Percentiles rank a stretch among this genome's conserved stretches.
Evolutionary conservation across 2,329 filamentous ascomycete genomes (phyloP).

Genomic region (Cercospora nicotianae): DNA sequence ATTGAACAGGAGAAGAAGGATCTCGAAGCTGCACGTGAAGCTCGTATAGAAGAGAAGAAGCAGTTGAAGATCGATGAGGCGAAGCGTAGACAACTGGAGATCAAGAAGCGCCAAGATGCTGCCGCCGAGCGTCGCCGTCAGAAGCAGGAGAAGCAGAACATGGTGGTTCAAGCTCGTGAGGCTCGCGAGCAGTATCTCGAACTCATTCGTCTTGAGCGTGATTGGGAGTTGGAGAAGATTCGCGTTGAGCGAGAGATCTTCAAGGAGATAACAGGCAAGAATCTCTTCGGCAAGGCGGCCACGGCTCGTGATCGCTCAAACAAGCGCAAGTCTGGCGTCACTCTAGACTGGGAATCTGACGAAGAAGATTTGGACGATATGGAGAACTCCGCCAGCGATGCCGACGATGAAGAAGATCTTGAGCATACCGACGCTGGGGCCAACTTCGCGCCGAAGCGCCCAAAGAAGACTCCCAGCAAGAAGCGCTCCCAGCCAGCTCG

Average conservation of each 20-base stretch:
- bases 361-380: conserved; percentile 16
- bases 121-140: conserved; percentile 21
- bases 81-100: conserved; percentile 15
- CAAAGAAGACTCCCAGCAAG: conserved; percentile 12
- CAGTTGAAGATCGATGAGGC: conserved; percentile 16
- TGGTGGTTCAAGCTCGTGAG: conserved; percentile 12
- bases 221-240: conserved; percentile 25
- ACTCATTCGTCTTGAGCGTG: conserved; percentile 22
- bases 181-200: conserved; percentile 14
- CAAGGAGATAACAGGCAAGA: conserved; percentile 24
- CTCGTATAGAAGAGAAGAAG: conserved; percentile 22
- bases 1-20: conserved; percentile 20
- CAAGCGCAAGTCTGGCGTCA: conserved; percentile 14
- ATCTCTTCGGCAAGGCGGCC: conserved; percentile 13
- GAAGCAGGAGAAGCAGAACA: conserved; percentile 22
- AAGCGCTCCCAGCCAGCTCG: conserved; percentile 12
- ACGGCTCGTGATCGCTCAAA: background rate
- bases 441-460: conserved; percentile 3
- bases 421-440: conserved; percentile 1
- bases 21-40: conserved; percentile 26
- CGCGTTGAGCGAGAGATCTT: conserved; percentile 26
- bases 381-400: conserved; percentile 13
- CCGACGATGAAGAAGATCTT: conserved; percentile 16
- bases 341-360: conserved; percentile 12
- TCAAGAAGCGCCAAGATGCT: conserved; percentile 17